These are phyloP conservation scores for Termitomyces sp. DNA, from an alignment of 768 basidiomycete genomes.

Conservation along the genomic window DNA sequence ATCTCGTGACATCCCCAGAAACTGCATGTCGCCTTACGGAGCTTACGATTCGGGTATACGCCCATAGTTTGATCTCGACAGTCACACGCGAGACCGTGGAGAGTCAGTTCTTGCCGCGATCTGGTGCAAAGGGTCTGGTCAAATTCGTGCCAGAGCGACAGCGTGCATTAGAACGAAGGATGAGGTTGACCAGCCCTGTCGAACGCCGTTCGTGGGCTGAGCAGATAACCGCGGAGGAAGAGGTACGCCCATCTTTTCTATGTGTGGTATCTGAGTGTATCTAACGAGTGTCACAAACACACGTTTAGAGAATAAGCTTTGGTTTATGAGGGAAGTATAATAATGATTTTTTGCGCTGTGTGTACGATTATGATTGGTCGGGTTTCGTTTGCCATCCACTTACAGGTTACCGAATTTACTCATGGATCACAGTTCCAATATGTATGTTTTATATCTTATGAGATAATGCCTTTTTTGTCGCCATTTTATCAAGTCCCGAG, in stretches of 20 bases:
- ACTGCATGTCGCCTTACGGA: slow-evolving; percentile 13
- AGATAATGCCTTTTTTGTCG: not conserved
- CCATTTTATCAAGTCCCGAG: not conserved
- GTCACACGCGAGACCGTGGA: slow-evolving; percentile 13
- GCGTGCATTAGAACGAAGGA: slow-evolving; percentile 1
- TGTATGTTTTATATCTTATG: not conserved
- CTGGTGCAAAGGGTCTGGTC: slow-evolving; percentile 13
- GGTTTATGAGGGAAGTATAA: not conserved
- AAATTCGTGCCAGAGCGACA: slow-evolving; percentile 14
- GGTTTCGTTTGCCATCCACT: not conserved
- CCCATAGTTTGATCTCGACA: slow-evolving; percentile 10
- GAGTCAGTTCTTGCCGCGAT: slow-evolving; percentile 12
- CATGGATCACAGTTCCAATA: not conserved
- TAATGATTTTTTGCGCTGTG: not conserved
- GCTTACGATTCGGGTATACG: slow-evolving; percentile 14
- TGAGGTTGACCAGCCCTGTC: slow-evolving; percentile 9
- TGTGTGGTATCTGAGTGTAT: not conserved
- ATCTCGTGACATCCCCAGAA: slow-evolving; percentile 4
- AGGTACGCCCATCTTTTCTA: not conserved
- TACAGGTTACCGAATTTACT: not conserved
- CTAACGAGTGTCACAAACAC: not conserved
- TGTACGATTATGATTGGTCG: not conserved
- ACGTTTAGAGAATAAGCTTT: not conserved
- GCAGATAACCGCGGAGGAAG: slow-evolving; percentile 5
- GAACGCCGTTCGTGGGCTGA: slow-evolving; percentile 15